phyloP scores from a whole-genome alignment of 768 basidiomycete species.

The Leucogyrophana mollusca region DNA sequence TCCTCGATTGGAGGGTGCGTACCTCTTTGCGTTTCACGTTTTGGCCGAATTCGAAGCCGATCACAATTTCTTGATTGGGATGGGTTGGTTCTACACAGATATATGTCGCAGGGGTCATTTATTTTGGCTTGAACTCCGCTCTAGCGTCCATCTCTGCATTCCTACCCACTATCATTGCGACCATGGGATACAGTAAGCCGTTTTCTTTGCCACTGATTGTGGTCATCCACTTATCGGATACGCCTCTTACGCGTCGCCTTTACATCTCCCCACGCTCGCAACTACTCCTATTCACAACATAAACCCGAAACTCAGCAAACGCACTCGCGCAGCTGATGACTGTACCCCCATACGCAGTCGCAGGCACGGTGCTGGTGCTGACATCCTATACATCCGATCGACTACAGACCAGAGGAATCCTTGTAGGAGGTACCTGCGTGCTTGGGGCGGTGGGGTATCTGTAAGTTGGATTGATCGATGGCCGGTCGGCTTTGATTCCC shows the following conservation, averaged over 20 bases:
- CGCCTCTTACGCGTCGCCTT: too few relatives aligned
- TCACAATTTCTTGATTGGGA: conserved; percentile 9
- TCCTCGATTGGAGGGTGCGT: conserved; percentile 42
- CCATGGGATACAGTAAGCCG: conserved; percentile 46
- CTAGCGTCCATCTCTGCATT: conserved; percentile 51
- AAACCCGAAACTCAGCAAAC: conserved; percentile 20
- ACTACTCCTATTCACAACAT: too few relatives aligned
- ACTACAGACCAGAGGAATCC: conserved; percentile 55
- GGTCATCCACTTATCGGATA: too few relatives aligned
- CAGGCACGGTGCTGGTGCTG: conserved; percentile 34
- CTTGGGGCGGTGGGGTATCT: conserved; percentile 50
- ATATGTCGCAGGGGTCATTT: conserved; percentile 48
- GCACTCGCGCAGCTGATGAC: conserved; percentile 50
- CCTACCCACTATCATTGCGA: conserved; percentile 54
- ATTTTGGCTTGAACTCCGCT: conserved; percentile 48
- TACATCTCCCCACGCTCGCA: not conserved
- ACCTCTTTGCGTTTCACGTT: not conserved
- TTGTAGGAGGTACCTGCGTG: conserved; percentile 27
- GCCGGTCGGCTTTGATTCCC: too few relatives aligned
- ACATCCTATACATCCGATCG: conserved; percentile 43
- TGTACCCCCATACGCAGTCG: conserved; percentile 52
- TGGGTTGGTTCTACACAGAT: too few relatives aligned
- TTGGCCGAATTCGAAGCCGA: not conserved
- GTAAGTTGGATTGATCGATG: too few relatives aligned
- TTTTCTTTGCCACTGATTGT: too few relatives aligned